Base-by-base conservation (phyloP, 495 filamentous ascomycete genomes). In the Penicillium macrosclerotiorum region DNA sequence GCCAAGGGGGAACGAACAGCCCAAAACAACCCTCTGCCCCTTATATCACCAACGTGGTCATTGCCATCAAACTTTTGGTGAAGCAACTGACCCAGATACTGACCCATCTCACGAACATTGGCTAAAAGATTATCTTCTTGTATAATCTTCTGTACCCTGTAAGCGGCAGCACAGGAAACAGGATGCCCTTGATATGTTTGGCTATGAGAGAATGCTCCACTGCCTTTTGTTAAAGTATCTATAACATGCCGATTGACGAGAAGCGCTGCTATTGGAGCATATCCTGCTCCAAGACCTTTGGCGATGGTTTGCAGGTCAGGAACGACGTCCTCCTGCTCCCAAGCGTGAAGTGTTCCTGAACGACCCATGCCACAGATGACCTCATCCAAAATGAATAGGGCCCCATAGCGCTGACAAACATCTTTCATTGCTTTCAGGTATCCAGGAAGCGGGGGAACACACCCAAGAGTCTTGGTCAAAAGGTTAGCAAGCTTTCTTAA, bases 301-400 rank as follows among this genome's bases (percentile, higher is more conserved):
- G 77, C 83, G 8, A 84, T 63, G 0, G 77, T 78, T 47, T 81
- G 73, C 9, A 87, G 71, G 54, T 86, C 83, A 0, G 80, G 80
- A 1, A 71, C 69, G 6, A 78, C 63, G 20, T 50, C 71, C 55
- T 85, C 81, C 31, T 77, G 73, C 47, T 84, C 72, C 78, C 80
- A 86, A 6, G 81, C 82, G 35, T 83, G 80, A 7, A 83, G 60
- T 0, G 78, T 82, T 0, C 83, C 83, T 0, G 72, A 75, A 5
- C 81, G 69, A 0, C 83, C 83, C 75, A 84, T 85, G 2, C 83
- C 85, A 46, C 81, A 82, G 83, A 89, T 88, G 17, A 87, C 79
- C 45, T 89, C 85, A 45, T 89, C 85, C 4, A 84, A 57, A 32
- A 88, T 77, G 11, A 85, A 60, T 12, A 88, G 64, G 0, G 77